A percentile compares a stretch with the other conserved stretches of the same genome.
Evolutionary conservation across 2,329 filamentous ascomycete species (phyloP).

Genomic region (Fusarium goolgardi): DNA sequence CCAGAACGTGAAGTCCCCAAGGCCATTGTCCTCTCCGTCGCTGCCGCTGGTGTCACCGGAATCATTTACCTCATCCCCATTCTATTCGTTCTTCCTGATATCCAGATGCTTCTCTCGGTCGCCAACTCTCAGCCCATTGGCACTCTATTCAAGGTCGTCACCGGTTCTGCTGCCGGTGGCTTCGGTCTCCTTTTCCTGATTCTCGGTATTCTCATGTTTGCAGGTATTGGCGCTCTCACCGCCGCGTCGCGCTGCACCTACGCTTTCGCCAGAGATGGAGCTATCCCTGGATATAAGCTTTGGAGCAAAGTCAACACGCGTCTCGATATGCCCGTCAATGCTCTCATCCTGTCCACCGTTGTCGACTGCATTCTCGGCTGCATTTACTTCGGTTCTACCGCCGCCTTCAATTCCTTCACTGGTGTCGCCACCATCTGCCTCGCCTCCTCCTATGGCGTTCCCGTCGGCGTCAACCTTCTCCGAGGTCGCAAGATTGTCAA

Average conservation of each 20-base stretch:
- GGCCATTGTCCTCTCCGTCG: slow-evolving; percentile 75
- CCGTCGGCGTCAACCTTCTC: slow-evolving; percentile 77
- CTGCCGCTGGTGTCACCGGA: slow-evolving; percentile 73
- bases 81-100: slow-evolving; percentile 78
- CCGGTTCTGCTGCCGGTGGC: slow-evolving; percentile 76
- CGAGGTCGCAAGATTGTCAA: slow-evolving; percentile 74
- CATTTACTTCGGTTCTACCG: slow-evolving; percentile 82
- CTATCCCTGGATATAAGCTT: slow-evolving; percentile 74
- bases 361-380: slow-evolving; percentile 78
- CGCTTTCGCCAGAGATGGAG: slow-evolving; percentile 79
- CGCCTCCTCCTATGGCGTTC: slow-evolving; percentile 78
- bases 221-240: slow-evolving; percentile 79
- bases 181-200: slow-evolving; percentile 82
- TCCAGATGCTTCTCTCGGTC: slow-evolving; percentile 71
- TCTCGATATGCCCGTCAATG: slow-evolving; percentile 77
- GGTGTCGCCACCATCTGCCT: slow-evolving; percentile 84
- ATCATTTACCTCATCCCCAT: slow-evolving; percentile 75
- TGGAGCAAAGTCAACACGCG: slow-evolving; percentile 74
- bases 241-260: slow-evolving; percentile 80
- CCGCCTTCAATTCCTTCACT: slow-evolving; percentile 83
- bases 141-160: slow-evolving; percentile 79
- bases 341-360: slow-evolving; percentile 73
- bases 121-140: slow-evolving; percentile 81
- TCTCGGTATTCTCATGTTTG: slow-evolving; percentile 80
- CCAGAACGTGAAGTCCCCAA: slow-evolving; percentile 71